Conservation (phyloP, 176 grass and related monocot genomes). For the Thalia dealbata region DNA sequence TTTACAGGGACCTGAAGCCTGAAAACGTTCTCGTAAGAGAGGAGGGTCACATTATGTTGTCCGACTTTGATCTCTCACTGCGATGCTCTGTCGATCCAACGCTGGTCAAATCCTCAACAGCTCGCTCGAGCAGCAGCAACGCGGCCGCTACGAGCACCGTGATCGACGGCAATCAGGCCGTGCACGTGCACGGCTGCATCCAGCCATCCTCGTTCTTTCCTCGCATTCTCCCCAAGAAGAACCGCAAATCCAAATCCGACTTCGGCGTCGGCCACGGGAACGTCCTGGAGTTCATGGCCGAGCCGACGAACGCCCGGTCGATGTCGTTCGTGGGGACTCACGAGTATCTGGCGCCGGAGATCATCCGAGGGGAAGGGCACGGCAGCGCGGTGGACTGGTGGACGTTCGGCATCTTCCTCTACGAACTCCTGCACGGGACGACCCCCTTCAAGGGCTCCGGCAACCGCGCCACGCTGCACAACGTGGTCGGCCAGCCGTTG, state of each 20-base stretch:
- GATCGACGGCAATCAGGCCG: constrained; percentile 17
- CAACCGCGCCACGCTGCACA: constrained; percentile 79
- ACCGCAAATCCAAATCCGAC: constrained; percentile 26
- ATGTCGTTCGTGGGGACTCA: constrained; percentile 94
- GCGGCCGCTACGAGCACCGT: background rate
- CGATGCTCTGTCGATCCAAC: constrained; percentile 76
- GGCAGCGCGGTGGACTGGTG: constrained; percentile 95
- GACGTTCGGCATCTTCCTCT: constrained; percentile 86
- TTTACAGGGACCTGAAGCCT: constrained; percentile 79
- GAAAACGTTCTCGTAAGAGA: constrained; percentile 79
- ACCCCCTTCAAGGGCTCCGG: constrained; percentile 91
- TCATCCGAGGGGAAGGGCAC: constrained; percentile 79
- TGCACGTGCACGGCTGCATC: constrained; percentile 49
- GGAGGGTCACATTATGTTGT: constrained; percentile 92
- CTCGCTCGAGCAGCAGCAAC: constrained; percentile 9
- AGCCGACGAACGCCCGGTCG: constrained; percentile 62
- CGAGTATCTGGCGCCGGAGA: constrained; percentile 83
- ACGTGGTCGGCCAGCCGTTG: constrained; percentile 77
- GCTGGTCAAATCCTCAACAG: constrained; percentile 53
- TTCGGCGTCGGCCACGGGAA: constrained; percentile 11
- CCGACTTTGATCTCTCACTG: constrained; percentile 83
- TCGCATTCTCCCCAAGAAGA: constrained; percentile 40
- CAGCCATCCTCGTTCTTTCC: constrained; percentile 48
- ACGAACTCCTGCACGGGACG: constrained; percentile 67
- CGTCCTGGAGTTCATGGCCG: constrained; percentile 64